Base-by-base conservation (phyloP, 768 basidiomycete genomes). In the Suillus clintonianus region DNA sequence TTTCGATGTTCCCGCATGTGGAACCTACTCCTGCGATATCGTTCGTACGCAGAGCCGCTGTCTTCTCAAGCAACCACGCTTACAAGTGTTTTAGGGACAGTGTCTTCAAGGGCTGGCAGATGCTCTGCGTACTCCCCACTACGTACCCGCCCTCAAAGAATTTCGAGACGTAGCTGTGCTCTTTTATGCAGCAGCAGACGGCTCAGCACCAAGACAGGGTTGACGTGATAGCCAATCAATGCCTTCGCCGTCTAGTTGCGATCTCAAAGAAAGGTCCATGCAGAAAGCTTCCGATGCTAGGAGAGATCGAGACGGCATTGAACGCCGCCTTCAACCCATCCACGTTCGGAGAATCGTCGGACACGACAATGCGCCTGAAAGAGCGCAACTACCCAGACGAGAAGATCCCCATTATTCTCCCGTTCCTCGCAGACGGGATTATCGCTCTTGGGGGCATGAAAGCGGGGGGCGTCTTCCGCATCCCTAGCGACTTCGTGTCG, bases 321-420 rank as follows among this genome's bases (percentile, higher is more conserved):
- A 94, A 95, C 69, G 94, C 95, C 32, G 95, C 96, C 9, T 98
- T 97, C 79, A 92, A 95, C 67, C 94, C 95, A 0, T 95, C 94
- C 1, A 95, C 92, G 1, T 98, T 97, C 70, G 94, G 95, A 14
- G 94, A 96, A 79, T 89, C 92, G 0, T 81, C 97, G 14, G 91
- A 92, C 66, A 88, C 88, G 32, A 91, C 94, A 64, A 89, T 92
- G 77, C 82, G 90, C 51, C 79, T 95, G 11, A 95, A 97, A 77
- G 88, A 89, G 70, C 86, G 92, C 47, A 93, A 90, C 58, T 96
- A 97, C 70, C 92, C 94, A 2, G 81, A 86, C 60, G 87, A 91
- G 68, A 90, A 88, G 74, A 89, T 97, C 14, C 95, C 95, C 19
- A 94, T 95, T 74, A 92, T 98, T 69, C 86, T 98, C 8, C 94